phyloP scores from a whole-genome alignment of 768 basidiomycete species.

The Leccinum longicurvipes region DNA sequence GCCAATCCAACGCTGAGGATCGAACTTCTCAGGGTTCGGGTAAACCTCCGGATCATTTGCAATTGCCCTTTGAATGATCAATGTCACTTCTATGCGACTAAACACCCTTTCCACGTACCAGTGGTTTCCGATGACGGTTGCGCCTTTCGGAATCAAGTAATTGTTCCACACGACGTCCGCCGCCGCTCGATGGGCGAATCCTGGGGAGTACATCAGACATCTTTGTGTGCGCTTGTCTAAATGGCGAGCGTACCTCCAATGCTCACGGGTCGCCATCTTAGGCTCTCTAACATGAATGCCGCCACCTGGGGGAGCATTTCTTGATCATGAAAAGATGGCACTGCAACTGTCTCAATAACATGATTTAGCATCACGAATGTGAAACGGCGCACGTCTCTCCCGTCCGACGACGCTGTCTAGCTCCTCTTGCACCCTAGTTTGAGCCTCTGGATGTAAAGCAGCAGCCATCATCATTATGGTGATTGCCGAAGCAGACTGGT shows the following conservation, averaged over 20 bases:
- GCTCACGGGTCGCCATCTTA: conserved; percentile 38
- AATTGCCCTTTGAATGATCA: conserved; percentile 7
- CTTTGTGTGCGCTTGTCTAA: not conserved
- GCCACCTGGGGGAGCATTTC: conserved; percentile 33
- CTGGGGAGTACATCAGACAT: conserved; percentile 30
- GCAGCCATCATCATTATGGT: conserved; percentile 55
- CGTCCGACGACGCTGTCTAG: conserved; percentile 49
- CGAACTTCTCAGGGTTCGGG: conserved; percentile 9
- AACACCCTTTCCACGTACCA: not conserved
- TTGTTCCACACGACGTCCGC: conserved; percentile 45
- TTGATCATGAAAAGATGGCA: conserved; percentile 36
- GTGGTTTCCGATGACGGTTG: conserved; percentile 12
- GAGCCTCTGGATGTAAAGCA: conserved; percentile 47
- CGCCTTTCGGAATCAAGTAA: conserved; percentile 36
- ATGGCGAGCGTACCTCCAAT: conserved; percentile 21
- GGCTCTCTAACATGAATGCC: conserved; percentile 36
- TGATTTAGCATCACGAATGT: not conserved
- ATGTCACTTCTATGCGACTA: not conserved
- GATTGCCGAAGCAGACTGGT: conserved; percentile 44
- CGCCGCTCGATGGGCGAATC: conserved; percentile 60
- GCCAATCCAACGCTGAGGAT: conserved; percentile 8
- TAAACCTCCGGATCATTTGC: conserved; percentile 11
- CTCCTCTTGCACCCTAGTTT: conserved; percentile 48
- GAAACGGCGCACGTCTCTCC: conserved; percentile 19
- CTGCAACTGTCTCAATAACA: conserved; percentile 13